These are phyloP conservation scores for Calamus simplicifolius DNA, from an alignment of 176 grass and related monocot species.

Conservation along the genomic window DNA sequence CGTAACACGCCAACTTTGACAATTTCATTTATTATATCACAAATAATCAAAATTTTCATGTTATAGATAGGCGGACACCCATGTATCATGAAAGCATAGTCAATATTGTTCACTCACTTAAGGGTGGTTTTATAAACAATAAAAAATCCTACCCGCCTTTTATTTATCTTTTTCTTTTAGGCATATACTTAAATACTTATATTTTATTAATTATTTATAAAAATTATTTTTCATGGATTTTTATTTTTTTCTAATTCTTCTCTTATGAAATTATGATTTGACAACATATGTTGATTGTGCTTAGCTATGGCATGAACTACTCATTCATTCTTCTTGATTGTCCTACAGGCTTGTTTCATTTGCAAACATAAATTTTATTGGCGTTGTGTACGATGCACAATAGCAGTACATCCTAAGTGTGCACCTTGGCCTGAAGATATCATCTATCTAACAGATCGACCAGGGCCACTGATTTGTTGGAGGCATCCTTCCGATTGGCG, in stretches of 20 bases:
- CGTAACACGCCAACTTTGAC: too few species aligned
- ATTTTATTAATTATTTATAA: too few species aligned
- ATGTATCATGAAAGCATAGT: too few species aligned
- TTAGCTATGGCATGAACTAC: slow-evolving; percentile 7
- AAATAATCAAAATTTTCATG: too few species aligned
- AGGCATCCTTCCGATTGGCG: slow-evolving; percentile 54
- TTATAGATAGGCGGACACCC: too few species aligned
- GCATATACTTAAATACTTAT: too few species aligned
- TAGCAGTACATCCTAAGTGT: slow-evolving; percentile 79
- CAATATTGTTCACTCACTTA: too few species aligned
- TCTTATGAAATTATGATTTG: too few species aligned
- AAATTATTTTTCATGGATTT: not conserved
- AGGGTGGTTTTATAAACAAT: too few species aligned
- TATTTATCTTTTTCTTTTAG: too few species aligned
- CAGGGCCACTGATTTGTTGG: slow-evolving; percentile 55
- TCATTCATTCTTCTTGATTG: slow-evolving; percentile 24
- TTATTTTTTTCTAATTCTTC: not conserved
- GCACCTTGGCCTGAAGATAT: slow-evolving; percentile 54
- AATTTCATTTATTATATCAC: too few species aligned
- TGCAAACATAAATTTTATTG: slow-evolving; percentile 76
- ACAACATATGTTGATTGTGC: not conserved
- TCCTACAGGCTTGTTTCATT: slow-evolving; percentile 51
- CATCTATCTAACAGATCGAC: slow-evolving; percentile 34
- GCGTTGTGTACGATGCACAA: slow-evolving; percentile 74
- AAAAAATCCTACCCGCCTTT: too few species aligned